phyloP scores from a whole-genome alignment of 2,329 filamentous ascomycete species.

The Diaporthe sp. region DNA sequence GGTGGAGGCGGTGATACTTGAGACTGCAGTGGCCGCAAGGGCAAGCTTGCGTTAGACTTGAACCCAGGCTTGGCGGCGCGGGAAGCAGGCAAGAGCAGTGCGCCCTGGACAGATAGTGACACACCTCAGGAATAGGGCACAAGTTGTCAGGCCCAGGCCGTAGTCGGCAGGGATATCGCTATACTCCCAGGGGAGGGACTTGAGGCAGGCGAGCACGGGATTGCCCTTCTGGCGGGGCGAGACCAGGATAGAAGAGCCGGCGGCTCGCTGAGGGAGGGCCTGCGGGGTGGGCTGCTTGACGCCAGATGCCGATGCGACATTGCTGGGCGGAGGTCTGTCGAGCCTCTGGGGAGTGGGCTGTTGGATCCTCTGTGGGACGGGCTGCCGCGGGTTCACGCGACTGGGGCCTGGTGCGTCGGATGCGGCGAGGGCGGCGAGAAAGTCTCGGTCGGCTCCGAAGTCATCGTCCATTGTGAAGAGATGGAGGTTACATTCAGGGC shows the following conservation, averaged over 20 bases:
- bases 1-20: conserved; percentile 97
- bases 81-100: not conserved
- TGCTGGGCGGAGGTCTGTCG: conserved; percentile 56
- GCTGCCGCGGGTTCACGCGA: conserved; percentile 51
- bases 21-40: conserved; percentile 61
- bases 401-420: conserved; percentile 50
- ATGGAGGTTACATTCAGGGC: not conserved
- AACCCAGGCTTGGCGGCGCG: not conserved
- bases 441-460: conserved; percentile 68
- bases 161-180: conserved; percentile 97
- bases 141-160: conserved; percentile 87
- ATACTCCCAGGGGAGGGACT: conserved; percentile 92
- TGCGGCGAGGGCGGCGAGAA: conserved; percentile 68
- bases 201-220: conserved; percentile 86
- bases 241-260: conserved; percentile 86
- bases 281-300: conserved; percentile 92
- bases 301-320: conserved; percentile 55
- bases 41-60: conserved; percentile 8
- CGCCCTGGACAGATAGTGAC: not conserved
- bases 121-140: conserved; percentile 85
- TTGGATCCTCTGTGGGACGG: conserved; percentile 57
- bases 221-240: conserved; percentile 96
- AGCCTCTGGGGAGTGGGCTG: conserved; percentile 68
- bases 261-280: conserved; percentile 74
- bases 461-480: conserved; percentile 61